Percentiles rank a stretch among this genome's conserved stretches.
Evolutionary conservation across 495 filamentous ascomycete species (phyloP).

Genomic region (Jackrogersella multiformis): DNA sequence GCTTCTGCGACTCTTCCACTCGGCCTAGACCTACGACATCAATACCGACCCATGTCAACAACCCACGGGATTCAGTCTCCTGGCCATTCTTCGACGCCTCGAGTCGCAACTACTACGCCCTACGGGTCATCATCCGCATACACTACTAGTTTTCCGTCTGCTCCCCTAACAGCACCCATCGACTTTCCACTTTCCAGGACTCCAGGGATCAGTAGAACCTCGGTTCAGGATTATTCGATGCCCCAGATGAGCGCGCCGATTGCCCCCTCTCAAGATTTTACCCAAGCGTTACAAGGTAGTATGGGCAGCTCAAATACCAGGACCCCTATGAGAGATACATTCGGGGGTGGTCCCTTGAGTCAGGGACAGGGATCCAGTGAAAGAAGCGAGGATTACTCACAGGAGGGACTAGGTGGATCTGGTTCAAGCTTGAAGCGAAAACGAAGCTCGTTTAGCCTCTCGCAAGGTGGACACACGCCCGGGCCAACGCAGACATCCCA

Average conservation of each 20-base stretch:
- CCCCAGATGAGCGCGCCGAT: conserved; percentile 66
- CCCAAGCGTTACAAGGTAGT: conserved; percentile 59
- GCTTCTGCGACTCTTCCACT: conserved; percentile 59
- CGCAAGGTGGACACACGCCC: conserved; percentile 41
- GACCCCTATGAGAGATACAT: conserved; percentile 57
- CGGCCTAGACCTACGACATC: conserved; percentile 57
- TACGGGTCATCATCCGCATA: conserved; percentile 56
- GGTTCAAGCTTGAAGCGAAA: conserved; percentile 58
- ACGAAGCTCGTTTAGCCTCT: conserved; percentile 55
- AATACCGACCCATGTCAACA: conserved; percentile 57
- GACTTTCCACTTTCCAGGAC: conserved; percentile 63
- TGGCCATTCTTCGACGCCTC: conserved; percentile 51
- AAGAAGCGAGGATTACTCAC: conserved; percentile 51
- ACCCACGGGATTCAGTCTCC: conserved; percentile 52
- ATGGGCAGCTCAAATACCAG: conserved; percentile 53
- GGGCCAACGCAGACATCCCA: conserved; percentile 41
- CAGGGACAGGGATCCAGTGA: conserved; percentile 50
- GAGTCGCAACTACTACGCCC: conserved; percentile 51
- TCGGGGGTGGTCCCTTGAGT: conserved; percentile 50
- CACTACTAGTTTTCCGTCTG: conserved; percentile 61
- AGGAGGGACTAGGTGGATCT: conserved; percentile 47
- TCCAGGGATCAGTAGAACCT: conserved; percentile 48
- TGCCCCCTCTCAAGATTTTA: conserved; percentile 61
- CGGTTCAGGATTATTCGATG: conserved; percentile 61
- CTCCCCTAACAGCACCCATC: conserved; percentile 62